phyloP scores from a whole-genome alignment of 192 early-diverging fungal genomes.

The Coemansia sp. region DNA sequence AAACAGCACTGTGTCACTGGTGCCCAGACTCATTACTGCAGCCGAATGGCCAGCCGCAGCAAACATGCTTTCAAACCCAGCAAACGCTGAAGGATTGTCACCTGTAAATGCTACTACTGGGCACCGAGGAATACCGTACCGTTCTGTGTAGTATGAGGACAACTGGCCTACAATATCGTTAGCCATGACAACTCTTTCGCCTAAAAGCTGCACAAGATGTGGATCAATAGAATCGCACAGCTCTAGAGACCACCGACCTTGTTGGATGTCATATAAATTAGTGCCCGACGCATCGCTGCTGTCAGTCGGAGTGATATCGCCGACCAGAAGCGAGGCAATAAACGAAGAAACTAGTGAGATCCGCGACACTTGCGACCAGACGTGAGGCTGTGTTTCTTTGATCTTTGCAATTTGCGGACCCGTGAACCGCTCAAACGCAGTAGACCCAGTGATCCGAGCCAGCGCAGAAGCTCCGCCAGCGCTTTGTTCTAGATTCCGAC shows the following conservation, averaged over 20 bases:
- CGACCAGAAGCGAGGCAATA: constrained; percentile 63
- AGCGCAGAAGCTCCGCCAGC: constrained; percentile 64
- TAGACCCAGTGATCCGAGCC: constrained; percentile 71
- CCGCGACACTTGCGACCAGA: constrained; percentile 25
- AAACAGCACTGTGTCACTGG: constrained; percentile 74
- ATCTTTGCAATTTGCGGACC: constrained; percentile 73
- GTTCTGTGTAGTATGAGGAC: constrained; percentile 60
- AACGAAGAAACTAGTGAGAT: constrained; percentile 79
- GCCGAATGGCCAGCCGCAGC: constrained; percentile 31
- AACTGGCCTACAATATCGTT: constrained; percentile 53
- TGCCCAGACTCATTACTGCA: constrained; percentile 74
- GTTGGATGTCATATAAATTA: constrained; percentile 72
- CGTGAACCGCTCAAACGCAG: constrained; percentile 79
- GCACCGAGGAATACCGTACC: constrained; percentile 69
- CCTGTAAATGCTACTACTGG: constrained; percentile 70
- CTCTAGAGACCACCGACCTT: constrained; percentile 22
- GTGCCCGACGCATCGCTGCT: constrained; percentile 76
- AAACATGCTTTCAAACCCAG: constrained; percentile 59
- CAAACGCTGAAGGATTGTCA: constrained; percentile 67
- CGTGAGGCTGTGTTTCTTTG: constrained; percentile 18
- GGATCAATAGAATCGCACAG: constrained; percentile 24
- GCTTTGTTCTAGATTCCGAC: constrained; percentile 60
- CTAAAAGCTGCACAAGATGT: constrained; percentile 51
- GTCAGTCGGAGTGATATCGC: constrained; percentile 63
- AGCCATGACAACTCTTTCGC: constrained; percentile 46